Evolutionary conservation across 805 yeast genomes (phyloP), one percentile per base, ranked within the genome.

Genomic region (Ogataea methylovora): DNA sequence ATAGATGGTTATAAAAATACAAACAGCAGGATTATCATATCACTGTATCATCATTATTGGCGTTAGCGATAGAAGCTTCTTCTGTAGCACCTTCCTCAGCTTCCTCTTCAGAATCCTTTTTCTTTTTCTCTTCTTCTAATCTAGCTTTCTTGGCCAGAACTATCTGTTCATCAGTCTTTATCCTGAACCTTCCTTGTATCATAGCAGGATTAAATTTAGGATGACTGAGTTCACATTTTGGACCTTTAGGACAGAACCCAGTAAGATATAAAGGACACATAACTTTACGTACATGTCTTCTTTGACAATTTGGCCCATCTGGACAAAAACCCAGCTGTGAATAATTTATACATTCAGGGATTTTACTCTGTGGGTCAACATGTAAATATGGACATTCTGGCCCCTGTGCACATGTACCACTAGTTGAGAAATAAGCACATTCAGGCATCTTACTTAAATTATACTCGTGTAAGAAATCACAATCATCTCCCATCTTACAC

Each of bases 361-460:
- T 77, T 57, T 83, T 84, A 46, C 81, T 73, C 49, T 74, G 79
- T 5, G 97, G 95, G 52, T 88, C 96, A 20, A 88, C 79, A 54
- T 92, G 99, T 34, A 84, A 66, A 56, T 86, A 92, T 36, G 86
- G 77, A 55, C 99, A 92, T 52, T 92, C 99, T 1, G 95, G 92
- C 0, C 87, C 73, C 56, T 87, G 96, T 5, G 94, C 82, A 56
- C 98, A 90, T 46, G 71, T 80, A 5, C 94, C 94, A 45, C 76
- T 77, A 54, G 85, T 79, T 29, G 86, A 70, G 57, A 74, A 90
- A 57, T 85, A 84, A 17, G 86, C 73, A 57, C 99, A 92, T 57
- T 92, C 98, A 3, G 97, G 97, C 94, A 92, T 90, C 59, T 84
- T 86, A 40, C 94, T 69, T 47, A 92, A 62, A 52, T 92, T 90